Percentiles rank a stretch among this genome's conserved stretches.
Conservation (phyloP, 2,329 filamentous ascomycete species). For the Exophiala alcalophila region DNA sequence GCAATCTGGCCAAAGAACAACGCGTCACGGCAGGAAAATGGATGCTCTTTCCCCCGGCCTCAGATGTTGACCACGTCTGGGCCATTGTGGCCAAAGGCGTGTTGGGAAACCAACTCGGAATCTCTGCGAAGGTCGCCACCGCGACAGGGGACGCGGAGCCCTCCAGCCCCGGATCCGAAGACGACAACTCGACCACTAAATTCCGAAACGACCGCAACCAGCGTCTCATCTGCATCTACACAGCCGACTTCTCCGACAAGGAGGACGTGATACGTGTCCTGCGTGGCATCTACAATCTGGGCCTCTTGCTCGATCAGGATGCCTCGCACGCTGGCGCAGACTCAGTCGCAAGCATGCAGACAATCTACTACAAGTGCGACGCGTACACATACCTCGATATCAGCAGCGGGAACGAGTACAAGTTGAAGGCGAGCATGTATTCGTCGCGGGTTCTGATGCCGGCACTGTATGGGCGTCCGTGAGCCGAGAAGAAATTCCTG, state of each 20-base stretch:
- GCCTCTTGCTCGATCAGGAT: constrained; percentile 46
- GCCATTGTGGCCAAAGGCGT: constrained; percentile 63
- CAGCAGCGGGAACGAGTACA: constrained; percentile 59
- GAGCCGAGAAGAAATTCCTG: too few species aligned
- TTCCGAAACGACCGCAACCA: constrained; percentile 30
- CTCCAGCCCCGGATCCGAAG: too few species aligned
- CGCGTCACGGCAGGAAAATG: constrained; percentile 51
- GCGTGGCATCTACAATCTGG: constrained; percentile 58
- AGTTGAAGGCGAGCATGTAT: constrained; percentile 53
- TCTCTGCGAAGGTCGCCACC: constrained; percentile 69
- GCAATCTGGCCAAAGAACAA: constrained; percentile 56
- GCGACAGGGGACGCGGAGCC: constrained; percentile 41
- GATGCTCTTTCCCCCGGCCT: constrained; percentile 65
- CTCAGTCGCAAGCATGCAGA: constrained; percentile 15
- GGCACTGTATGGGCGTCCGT: constrained; percentile 31
- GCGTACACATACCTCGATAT: constrained; percentile 67
- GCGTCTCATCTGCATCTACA: constrained; percentile 74
- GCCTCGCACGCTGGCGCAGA: background rate
- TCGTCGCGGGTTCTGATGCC: constrained; percentile 40
- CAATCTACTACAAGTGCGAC: constrained; percentile 78
- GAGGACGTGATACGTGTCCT: constrained; percentile 69
- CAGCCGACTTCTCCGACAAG: constrained; percentile 66
- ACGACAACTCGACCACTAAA: too few species aligned
- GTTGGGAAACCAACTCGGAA: constrained; percentile 66
- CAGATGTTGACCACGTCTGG: constrained; percentile 64